Evolutionary conservation across 768 basidiomycete species (phyloP), one percentile per base, ranked within the genome.

Genomic region (Ramaria rubella): DNA sequence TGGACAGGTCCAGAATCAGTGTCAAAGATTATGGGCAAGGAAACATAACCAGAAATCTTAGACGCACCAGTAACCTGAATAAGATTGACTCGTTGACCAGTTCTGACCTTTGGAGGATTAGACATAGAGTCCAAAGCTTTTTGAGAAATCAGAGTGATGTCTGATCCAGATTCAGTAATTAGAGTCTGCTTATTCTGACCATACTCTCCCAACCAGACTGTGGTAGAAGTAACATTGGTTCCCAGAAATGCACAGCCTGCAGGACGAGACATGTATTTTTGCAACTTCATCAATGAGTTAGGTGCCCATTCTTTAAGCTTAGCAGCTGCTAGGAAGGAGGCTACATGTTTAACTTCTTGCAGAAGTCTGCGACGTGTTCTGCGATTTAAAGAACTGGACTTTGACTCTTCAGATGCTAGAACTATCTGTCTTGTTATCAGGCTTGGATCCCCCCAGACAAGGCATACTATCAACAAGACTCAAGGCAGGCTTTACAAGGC

Each of bases 141-240:
- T 15, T 61, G 43, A 7, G 71, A 71, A 1, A 72, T 72, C 2
- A 71, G 56, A 3, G 73, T 72, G 17, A 72, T 73, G 50, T 73
- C 69, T 5, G 72, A 68, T 31, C 71, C 69, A 0, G 69, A 69
- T 44, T 73, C 72, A 2, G 69, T 44, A 23, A 65, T 60, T 15
- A 65, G 40, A 9, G 36, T 44, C 2, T 58, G 54, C 1, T 46
- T 6, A 17, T 63, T 42, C 1, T 42, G n/a, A 8, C 55, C 48
- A 27, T 52, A 26, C 14, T 38, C 4, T n/a, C 55, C 26, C 51
- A 64, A 34, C 34, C 55, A 48, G 3, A 50, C 63, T 21, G 29
- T 15, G 1, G 61, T 52, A 15, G 58, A 58, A 2, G 64, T 68
- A 29, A 70, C 68, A 38, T 63, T 57, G 5, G 70, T 26, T 14